Evolutionary conservation across 2,329 filamentous ascomycete species (phyloP), one percentile per base, ranked within the genome.

Genomic region (Paramyrothecium roridum): DNA sequence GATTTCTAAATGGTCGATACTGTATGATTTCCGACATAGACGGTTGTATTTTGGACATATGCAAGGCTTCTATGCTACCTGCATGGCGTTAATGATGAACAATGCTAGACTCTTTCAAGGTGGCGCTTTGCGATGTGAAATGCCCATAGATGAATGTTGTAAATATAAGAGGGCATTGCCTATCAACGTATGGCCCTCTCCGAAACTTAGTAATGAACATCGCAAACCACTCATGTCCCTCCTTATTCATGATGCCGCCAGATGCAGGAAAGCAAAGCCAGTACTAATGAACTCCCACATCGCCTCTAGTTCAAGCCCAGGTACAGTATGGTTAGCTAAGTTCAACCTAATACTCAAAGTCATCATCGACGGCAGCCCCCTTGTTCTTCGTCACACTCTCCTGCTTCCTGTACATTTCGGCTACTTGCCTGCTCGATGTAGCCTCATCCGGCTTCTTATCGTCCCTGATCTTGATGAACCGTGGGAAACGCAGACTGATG

Each of bases 391-490:
- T 77, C 52, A 96, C 91, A 63, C 88, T 90, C 78, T 98, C 93
- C 77, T 99, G 95, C 75, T 90, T 93, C 62, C 87, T 82, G 76
- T 98, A 99, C 93, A 99, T 96, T 73, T 98, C 95, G 0, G 92
- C 93, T 51, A 99, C 90, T 74, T 95, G 90, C 52, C 87, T 80
- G 59, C 87, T 91, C 34, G 82, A 88, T 43, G 92, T 97, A 16
- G 95, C 95, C 75, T 93, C 83, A 59, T 96, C 93, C 0, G 91
- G 86, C 76, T 96, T 97, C 82, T 99, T 99, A 70, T 99, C 95
- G 57, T 98, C 93, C 57, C 95, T 83, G 45, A 91, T 76, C 70
- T 92, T 91, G 70, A 99, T 95, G 72, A 96, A 99, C 12, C 95
- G 79, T 11, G 95, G 95, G 73, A 99, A 99, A 8, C 95, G 81